Percentiles rank a stretch among this genome's conserved stretches.
phyloP scores from a whole-genome alignment of 2,329 filamentous ascomycete genomes.

The Tolypocladium inflatum region DNA sequence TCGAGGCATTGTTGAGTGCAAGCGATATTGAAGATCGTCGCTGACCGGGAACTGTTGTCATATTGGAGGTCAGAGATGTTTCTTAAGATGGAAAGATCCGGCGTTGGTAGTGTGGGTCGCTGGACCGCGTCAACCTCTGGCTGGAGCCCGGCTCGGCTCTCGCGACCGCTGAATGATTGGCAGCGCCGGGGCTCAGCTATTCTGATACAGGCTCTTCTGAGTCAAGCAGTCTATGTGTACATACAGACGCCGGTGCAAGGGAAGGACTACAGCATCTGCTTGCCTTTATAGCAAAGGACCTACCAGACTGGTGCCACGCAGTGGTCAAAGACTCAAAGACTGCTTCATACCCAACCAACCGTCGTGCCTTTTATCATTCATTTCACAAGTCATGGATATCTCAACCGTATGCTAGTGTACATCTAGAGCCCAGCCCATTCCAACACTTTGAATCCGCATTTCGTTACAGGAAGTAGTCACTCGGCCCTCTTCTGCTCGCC shows the following conservation, averaged over 20 bases:
- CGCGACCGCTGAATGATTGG: background rate
- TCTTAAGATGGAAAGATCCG: background rate
- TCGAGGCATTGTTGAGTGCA: background rate
- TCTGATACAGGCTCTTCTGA: background rate
- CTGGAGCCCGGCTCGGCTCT: background rate
- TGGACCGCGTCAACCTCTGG: background rate
- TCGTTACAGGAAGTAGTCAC: slow-evolving; percentile 59
- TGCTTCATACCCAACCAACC: slow-evolving; percentile 4
- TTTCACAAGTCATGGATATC: slow-evolving; percentile 28
- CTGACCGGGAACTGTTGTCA: background rate
- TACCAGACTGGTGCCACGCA: background rate
- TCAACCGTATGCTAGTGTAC: slow-evolving; percentile 32
- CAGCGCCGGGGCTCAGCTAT: background rate
- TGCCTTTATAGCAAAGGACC: background rate
- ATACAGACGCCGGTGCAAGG: background rate
- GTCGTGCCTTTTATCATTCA: slow-evolving; percentile 13
- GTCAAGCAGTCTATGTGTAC: background rate
- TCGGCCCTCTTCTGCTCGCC: slow-evolving; percentile 55
- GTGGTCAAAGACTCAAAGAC: background rate
- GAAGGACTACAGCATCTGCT: background rate
- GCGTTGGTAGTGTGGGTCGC: background rate
- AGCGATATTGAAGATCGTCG: no score
- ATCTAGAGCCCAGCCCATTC: slow-evolving; percentile 19
- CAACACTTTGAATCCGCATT: slow-evolving; percentile 11
- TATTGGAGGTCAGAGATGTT: background rate